Conservation (phyloP, 2,329 filamentous ascomycete species). For the Verticillium longisporum region DNA sequence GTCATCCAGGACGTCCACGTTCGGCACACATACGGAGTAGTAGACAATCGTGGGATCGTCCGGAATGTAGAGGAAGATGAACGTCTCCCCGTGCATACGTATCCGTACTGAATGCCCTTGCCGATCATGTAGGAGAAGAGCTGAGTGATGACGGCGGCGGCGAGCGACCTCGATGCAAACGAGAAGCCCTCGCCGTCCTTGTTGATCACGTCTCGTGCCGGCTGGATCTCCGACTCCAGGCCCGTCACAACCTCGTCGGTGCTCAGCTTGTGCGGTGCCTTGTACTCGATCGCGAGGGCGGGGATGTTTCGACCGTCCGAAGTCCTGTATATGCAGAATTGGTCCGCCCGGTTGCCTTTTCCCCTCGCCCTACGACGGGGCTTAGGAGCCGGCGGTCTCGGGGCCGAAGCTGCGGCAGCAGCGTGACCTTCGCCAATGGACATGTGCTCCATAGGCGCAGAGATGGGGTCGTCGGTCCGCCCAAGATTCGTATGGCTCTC, state of each 20-base stretch:
- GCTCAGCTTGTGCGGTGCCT: slow-evolving; percentile 28
- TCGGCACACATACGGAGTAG: slow-evolving; percentile 23
- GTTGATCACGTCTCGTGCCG: slow-evolving; percentile 24
- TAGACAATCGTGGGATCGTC: slow-evolving; percentile 22
- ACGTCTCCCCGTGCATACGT: slow-evolving; percentile 24
- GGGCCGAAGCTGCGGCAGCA: slow-evolving; percentile 4
- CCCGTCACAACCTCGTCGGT: slow-evolving; percentile 22
- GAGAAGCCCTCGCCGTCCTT: slow-evolving; percentile 19
- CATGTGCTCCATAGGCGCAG: slow-evolving; percentile 16
- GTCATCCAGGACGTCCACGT: slow-evolving; percentile 23
- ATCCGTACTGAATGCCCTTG: slow-evolving; percentile 26
- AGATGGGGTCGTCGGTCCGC: slow-evolving; percentile 13
- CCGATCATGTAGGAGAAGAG: slow-evolving; percentile 32
- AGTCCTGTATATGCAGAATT: slow-evolving; percentile 15
- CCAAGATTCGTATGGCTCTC: slow-evolving; percentile 25
- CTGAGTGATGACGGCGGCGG: slow-evolving; percentile 27
- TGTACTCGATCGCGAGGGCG: slow-evolving; percentile 27
- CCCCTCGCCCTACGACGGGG: slow-evolving; percentile 14
- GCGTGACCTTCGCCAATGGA: slow-evolving; percentile 8
- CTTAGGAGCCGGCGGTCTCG: neutral
- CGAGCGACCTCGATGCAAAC: slow-evolving; percentile 22
- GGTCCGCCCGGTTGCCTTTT: slow-evolving; percentile 22
- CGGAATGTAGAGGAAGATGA: slow-evolving; percentile 26
- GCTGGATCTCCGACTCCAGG: slow-evolving; percentile 24
- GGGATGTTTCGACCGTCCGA: slow-evolving; percentile 13